A percentile compares a stretch with the other conserved stretches of the same genome.
These are phyloP conservation scores for Chytridium lagenaria DNA, from an alignment of 371 early-diverging fungal genomes.

Conservation along the genomic window DNA sequence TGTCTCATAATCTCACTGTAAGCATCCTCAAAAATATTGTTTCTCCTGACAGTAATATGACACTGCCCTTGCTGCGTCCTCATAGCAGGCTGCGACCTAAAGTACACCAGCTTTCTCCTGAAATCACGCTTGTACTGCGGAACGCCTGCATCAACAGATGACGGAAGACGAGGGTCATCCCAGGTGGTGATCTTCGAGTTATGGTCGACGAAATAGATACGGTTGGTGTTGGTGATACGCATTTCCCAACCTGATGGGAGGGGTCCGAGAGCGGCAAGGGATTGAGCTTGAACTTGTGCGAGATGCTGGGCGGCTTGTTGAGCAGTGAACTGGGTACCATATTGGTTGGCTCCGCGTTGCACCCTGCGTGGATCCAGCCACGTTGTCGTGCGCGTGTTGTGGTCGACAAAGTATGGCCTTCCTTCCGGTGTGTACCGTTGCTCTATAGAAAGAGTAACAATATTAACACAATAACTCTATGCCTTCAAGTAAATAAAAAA, in stretches of 20 bases:
- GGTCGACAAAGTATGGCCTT: slow-evolving; percentile 95
- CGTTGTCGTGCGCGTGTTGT: slow-evolving; percentile 95
- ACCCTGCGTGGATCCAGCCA: slow-evolving; percentile 87
- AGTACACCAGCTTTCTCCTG: slow-evolving; percentile 35
- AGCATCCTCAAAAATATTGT: slow-evolving; percentile 91
- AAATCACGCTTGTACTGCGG: slow-evolving; percentile 67
- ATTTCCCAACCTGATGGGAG: slow-evolving; percentile 97
- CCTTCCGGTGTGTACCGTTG: slow-evolving; percentile 89
- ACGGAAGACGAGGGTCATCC: slow-evolving; percentile 95
- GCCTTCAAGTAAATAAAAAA: not conserved
- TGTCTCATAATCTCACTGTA: slow-evolving; percentile 91
- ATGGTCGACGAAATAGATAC: slow-evolving; percentile 71
- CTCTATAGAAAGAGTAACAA: slow-evolving; percentile 45
- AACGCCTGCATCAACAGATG: slow-evolving; percentile 89
- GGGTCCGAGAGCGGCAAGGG: slow-evolving; percentile 80
- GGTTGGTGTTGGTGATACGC: slow-evolving; percentile 90
- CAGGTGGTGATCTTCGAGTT: slow-evolving; percentile 60
- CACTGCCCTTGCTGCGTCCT: slow-evolving; percentile 92
- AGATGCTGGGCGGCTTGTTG: slow-evolving; percentile 42
- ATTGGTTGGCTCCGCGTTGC: slow-evolving; percentile 27
- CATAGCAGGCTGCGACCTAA: slow-evolving; percentile 82
- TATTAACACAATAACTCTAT: not conserved
- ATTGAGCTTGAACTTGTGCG: slow-evolving; percentile 64
- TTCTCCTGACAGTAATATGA: slow-evolving; percentile 87
- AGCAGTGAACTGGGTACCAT: slow-evolving; percentile 56